A percentile compares a stretch with the other conserved stretches of the same genome.
Conservation (phyloP, 2,329 filamentous ascomycete genomes). For the Dothidotthia symphoricarpi region DNA sequence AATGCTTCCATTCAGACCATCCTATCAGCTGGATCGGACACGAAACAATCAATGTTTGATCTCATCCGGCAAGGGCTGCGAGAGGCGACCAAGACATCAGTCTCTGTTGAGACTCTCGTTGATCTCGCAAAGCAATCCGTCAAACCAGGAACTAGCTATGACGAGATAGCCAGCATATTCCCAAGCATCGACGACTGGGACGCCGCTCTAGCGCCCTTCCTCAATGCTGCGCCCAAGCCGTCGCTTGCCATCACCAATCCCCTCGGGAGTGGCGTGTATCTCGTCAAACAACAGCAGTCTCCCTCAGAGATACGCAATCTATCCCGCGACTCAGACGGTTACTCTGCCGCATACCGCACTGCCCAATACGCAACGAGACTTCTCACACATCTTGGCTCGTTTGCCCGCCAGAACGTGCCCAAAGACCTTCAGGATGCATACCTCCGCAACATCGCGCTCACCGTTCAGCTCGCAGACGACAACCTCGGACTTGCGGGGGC, state of each 20-base stretch:
- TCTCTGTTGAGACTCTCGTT: conserved; percentile 57
- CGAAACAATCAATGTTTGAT: conserved; percentile 50
- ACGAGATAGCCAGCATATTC: conserved; percentile 52
- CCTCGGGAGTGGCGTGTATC: conserved; percentile 67
- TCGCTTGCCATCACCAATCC: conserved; percentile 72
- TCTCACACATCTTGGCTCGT: conserved; percentile 46
- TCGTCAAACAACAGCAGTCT: conserved; percentile 49
- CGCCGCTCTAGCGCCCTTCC: conserved; percentile 57
- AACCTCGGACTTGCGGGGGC: conserved; percentile 57
- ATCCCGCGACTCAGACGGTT: conserved; percentile 64
- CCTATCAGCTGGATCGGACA: conserved; percentile 40
- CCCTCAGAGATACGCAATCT: conserved; percentile 30
- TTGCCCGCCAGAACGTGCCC: conserved; percentile 36
- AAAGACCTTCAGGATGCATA: conserved; percentile 27
- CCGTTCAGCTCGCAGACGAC: conserved; percentile 58
- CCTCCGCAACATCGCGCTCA: conserved; percentile 54
- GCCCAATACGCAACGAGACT: conserved; percentile 66
- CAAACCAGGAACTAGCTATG: conserved; percentile 28
- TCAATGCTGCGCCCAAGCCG: conserved; percentile 55
- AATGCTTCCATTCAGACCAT: conserved; percentile 39
- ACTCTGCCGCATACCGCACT: conserved; percentile 72
- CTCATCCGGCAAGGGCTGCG: conserved; percentile 54
- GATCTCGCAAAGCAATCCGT: conserved; percentile 54
- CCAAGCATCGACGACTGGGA: conserved; percentile 67
- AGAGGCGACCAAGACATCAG: conserved; percentile 43